These are phyloP conservation scores for Amanita muscaria DNA, from an alignment of 768 basidiomycete species.

Conservation along the genomic window DNA sequence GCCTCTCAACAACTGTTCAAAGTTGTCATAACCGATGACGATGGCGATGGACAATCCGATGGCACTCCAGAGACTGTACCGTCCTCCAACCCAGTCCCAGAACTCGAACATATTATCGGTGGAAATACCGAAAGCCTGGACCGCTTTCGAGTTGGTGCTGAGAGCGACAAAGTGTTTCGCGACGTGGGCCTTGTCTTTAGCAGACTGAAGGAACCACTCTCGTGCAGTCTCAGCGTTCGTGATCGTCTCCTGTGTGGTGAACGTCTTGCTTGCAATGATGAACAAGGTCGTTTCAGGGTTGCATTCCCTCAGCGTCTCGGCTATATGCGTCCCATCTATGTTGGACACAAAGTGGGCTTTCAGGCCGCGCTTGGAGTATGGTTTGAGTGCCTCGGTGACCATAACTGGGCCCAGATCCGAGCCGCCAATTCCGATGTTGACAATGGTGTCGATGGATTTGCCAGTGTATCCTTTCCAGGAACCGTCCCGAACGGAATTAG, in stretches of 20 bases:
- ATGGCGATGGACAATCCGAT: conserved; percentile 94
- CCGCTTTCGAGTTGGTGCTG: conserved; percentile 91
- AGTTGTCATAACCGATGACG: conserved; percentile 90
- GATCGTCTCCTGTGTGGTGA: conserved; percentile 99
- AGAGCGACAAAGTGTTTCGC: conserved; percentile 99
- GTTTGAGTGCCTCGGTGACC: conserved; percentile 96
- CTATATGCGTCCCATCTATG: conserved; percentile 96
- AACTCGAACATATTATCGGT: conserved; percentile 97
- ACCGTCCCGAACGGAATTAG: conserved; percentile 75
- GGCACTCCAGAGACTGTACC: conserved; percentile 97
- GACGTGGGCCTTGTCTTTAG: conserved; percentile 84
- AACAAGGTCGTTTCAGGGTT: conserved; percentile 92
- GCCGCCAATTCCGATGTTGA: conserved; percentile 98
- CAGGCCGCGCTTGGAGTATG: conserved; percentile 85
- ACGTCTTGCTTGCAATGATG: conserved; percentile 98
- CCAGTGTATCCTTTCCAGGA: conserved; percentile 97
- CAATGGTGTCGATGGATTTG: conserved; percentile 86
- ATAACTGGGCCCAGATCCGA: conserved; percentile 98
- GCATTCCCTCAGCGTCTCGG: conserved; percentile 73
- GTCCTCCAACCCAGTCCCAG: conserved; percentile 99
- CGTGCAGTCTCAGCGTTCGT: conserved; percentile 94
- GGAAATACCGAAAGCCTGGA: conserved; percentile 88
- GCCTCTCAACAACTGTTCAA: conserved; percentile 80
- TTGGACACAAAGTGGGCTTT: conserved; percentile 89
- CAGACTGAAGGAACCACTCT: conserved; percentile 84